Evolutionary conservation across 331 rosid species (phyloP).

Genomic region (Ulmus americana): DNA sequence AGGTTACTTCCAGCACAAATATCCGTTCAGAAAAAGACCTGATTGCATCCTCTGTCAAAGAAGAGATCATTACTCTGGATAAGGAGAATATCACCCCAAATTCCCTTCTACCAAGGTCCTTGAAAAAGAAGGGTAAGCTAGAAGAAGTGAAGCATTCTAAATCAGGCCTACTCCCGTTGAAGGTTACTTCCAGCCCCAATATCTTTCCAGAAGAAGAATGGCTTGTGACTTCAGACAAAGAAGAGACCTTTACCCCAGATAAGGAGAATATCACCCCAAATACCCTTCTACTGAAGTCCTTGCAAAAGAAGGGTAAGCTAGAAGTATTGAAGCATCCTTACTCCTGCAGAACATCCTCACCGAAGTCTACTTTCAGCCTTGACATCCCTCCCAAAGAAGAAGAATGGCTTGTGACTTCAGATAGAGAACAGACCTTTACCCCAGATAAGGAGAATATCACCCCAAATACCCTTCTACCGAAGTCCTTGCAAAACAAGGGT

Average conservation of each 20-base stretch:
- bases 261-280: slow-evolving; percentile 64
- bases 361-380: no score
- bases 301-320: slow-evolving; percentile 41
- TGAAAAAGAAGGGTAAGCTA: slow-evolving; percentile 41
- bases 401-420: no score
- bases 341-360: no score
- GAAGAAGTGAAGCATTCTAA: slow-evolving; percentile 34
- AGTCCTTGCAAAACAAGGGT: slow-evolving; percentile 42
- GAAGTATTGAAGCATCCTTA: slow-evolving; percentile 22
- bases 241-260: slow-evolving; percentile 44
- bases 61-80: slow-evolving; percentile 44
- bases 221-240: slow-evolving; percentile 21
- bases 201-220: slow-evolving; percentile 27
- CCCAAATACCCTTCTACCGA: slow-evolving; percentile 41
- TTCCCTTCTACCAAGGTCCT: slow-evolving; percentile 34
- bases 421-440: slow-evolving; percentile 38
- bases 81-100: slow-evolving; percentile 64
- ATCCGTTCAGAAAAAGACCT: slow-evolving; percentile 27
- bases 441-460: slow-evolving; percentile 64
- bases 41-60: slow-evolving; percentile 22
- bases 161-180: slow-evolving; percentile 29
- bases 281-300: slow-evolving; percentile 34
- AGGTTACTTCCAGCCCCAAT: slow-evolving; percentile 23
- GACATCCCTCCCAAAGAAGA: no score
- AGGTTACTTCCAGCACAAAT: slow-evolving; percentile 22